These are phyloP conservation scores for Ophiorrhiza pumila DNA, from an alignment of 257 asterid genomes.

Conservation along the genomic window DNA sequence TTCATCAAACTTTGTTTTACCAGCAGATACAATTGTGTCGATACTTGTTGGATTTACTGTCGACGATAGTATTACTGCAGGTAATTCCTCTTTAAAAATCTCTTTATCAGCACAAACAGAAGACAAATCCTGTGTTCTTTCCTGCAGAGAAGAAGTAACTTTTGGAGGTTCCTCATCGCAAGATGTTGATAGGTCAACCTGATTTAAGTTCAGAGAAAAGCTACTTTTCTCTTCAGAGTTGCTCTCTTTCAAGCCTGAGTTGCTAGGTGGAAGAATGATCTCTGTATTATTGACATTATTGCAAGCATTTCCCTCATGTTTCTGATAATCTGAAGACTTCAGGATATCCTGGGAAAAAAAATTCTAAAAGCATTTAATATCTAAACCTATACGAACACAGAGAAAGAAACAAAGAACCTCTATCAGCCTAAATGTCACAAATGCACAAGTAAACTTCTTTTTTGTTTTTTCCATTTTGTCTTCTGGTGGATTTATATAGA, in stretches of 20 bases:
- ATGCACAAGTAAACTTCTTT: not conserved
- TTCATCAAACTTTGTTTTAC: slow-evolving; percentile 17
- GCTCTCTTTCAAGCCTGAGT: slow-evolving; percentile 24
- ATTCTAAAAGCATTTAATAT: not conserved
- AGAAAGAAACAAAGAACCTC: not conserved
- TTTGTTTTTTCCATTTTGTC: not conserved
- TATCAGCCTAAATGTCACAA: not conserved
- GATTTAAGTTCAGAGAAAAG: slow-evolving; percentile 25
- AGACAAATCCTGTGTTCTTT: slow-evolving; percentile 16
- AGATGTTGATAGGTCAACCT: slow-evolving; percentile 22
- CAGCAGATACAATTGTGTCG: slow-evolving; percentile 20
- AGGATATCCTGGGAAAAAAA: slow-evolving; percentile 41
- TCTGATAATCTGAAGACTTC: slow-evolving; percentile 31
- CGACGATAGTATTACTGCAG: slow-evolving; percentile 11
- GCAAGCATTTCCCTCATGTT: slow-evolving; percentile 20
- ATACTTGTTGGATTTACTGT: slow-evolving; percentile 18
- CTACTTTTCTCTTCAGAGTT: slow-evolving; percentile 21
- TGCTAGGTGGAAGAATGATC: slow-evolving; percentile 24
- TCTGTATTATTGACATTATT: slow-evolving; percentile 21
- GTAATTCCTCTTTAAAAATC: slow-evolving; percentile 35
- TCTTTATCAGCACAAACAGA: slow-evolving; percentile 25
- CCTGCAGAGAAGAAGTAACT: slow-evolving; percentile 18
- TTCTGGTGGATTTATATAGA: not conserved
- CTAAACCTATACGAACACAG: not conserved
- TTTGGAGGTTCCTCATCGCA: slow-evolving; percentile 27